These are phyloP conservation scores for Polytrichum commune DNA, from an alignment of 225 moss, liverwort and hornwort species.

Conservation along the genomic window DNA sequence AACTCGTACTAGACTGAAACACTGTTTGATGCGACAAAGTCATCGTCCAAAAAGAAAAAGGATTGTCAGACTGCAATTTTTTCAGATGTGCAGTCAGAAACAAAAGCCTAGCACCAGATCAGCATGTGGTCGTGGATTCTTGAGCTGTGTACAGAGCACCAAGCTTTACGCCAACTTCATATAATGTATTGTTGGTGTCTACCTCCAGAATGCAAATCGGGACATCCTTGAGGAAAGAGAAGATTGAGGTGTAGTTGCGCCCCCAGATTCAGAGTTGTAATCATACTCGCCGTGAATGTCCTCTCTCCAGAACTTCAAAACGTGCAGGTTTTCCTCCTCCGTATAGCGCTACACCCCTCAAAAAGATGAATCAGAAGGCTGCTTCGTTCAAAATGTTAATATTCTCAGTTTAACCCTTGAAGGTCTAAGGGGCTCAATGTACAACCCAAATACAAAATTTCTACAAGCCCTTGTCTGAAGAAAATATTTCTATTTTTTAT, in stretches of 20 bases:
- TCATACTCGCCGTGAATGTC: constrained; percentile 38
- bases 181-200: constrained; percentile 6
- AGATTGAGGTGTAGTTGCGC: constrained; percentile 31
- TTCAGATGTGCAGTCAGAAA: neutral
- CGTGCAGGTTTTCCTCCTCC: constrained; percentile 93
- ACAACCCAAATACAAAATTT: too few relatives aligned
- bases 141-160: constrained; percentile 1
- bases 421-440: too few relatives aligned
- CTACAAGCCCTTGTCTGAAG: too few relatives aligned
- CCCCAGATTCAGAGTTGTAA: constrained; percentile 29
- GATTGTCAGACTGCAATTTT: neutral
- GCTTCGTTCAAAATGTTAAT: neutral
- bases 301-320: constrained; percentile 95
- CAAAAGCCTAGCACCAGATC: constrained; percentile 1
- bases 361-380: constrained; percentile 5
- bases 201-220: constrained; percentile 76
- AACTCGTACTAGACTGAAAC: constrained; percentile 8
- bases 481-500: too few relatives aligned
- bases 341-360: constrained; percentile 77
- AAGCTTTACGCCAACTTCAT: constrained; percentile 6
- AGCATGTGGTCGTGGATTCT: neutral
- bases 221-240: constrained; percentile 58
- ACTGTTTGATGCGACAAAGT: constrained; percentile 4
- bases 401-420: too few relatives aligned
- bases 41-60: constrained; percentile 7